Conservation (phyloP, 257 asterid genomes). For the Solanum ahanhuiri region DNA sequence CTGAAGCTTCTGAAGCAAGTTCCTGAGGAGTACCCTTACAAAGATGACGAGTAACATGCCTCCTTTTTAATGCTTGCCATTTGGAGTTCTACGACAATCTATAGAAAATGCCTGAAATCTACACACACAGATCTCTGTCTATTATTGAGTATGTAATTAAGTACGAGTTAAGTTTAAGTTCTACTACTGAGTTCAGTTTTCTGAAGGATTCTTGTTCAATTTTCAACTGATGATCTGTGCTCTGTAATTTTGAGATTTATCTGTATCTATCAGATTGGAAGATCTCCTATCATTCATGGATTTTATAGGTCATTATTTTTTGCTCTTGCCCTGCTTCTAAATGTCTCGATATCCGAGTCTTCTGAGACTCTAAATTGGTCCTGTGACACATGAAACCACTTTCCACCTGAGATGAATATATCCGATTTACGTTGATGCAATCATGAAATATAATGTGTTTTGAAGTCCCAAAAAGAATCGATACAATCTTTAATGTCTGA, state of each 20-base stretch:
- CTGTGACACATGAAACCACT: background rate
- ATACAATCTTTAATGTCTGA: background rate
- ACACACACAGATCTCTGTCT: background rate
- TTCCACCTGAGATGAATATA: background rate
- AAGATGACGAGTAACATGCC: slow-evolving; percentile 70
- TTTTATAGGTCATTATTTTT: background rate
- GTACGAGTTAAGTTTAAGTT: background rate
- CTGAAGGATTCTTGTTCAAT: background rate
- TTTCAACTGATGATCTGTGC: background rate
- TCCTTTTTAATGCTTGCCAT: background rate
- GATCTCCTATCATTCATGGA: background rate
- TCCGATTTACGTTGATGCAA: background rate
- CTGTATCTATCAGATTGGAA: background rate
- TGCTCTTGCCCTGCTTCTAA: background rate
- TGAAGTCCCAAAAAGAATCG: background rate
- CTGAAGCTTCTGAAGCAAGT: slow-evolving; percentile 92
- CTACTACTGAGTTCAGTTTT: background rate
- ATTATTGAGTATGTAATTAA: background rate
- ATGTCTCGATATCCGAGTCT: background rate
- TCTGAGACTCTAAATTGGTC: background rate
- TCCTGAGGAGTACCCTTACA: slow-evolving; percentile 96
- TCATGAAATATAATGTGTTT: background rate
- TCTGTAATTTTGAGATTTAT: background rate
- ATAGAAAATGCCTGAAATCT: background rate
- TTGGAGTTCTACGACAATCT: background rate